These are phyloP conservation scores for Spencermartinsiella europaea DNA, from an alignment of 805 yeast genomes.

Conservation along the genomic window DNA sequence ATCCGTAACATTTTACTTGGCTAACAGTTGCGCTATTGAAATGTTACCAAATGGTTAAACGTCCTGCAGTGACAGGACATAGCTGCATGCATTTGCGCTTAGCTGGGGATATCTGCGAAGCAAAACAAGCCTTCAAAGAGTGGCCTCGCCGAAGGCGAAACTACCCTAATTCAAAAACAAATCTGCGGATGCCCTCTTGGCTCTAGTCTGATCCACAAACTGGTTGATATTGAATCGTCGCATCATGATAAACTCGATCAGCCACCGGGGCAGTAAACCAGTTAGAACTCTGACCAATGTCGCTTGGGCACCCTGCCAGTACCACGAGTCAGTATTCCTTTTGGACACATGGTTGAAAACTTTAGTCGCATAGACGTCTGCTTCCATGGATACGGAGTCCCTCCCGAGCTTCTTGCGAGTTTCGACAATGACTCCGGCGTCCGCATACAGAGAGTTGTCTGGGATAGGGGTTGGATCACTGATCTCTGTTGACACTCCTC, in stretches of 20 bases:
- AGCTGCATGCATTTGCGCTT: too few species aligned
- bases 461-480: conserved; percentile 62
- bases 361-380: conserved; percentile 51
- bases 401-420: conserved; percentile 59
- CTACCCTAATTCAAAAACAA: too few species aligned
- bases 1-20: too few species aligned
- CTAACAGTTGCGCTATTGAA: too few species aligned
- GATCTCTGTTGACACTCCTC: conserved; percentile 68
- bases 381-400: conserved; percentile 54
- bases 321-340: conserved; percentile 8
- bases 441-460: conserved; percentile 44
- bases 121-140: too few species aligned
- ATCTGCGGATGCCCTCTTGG: not conserved
- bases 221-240: not conserved
- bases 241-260: not conserved
- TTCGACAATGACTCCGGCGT: conserved; percentile 44
- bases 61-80: too few species aligned
- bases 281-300: conserved; percentile 5
- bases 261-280: conserved; percentile 8
- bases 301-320: conserved; percentile 14
- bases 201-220: not conserved
- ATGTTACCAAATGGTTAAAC: too few species aligned
- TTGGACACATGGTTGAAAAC: conserved; percentile 48
- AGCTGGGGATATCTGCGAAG: too few species aligned
- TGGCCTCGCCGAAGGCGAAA: too few species aligned